phyloP scores from a whole-genome alignment of 1,284 basidiomycete species.

The Agroathelia rolfsii region DNA sequence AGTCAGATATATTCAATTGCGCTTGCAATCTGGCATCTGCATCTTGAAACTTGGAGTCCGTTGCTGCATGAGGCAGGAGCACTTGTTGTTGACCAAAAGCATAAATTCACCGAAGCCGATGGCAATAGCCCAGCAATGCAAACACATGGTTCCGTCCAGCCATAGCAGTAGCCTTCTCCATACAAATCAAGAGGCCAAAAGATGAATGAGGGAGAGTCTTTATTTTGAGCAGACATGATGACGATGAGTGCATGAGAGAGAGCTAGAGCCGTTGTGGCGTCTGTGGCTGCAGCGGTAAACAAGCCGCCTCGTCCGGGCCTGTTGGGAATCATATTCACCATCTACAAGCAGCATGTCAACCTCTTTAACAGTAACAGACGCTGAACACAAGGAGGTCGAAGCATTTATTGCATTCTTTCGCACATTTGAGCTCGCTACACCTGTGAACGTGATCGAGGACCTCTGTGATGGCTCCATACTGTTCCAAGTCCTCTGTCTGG shows the following conservation, averaged over 20 bases:
- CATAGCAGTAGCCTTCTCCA: constrained; percentile 37
- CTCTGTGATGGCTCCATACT: constrained; percentile 67
- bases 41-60: constrained; percentile 2
- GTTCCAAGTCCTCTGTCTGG: constrained; percentile 59
- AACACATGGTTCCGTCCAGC: constrained; percentile 34
- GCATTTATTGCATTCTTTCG: constrained; percentile 73
- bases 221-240: too few species aligned
- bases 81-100: not conserved
- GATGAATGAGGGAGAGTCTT: too few species aligned
- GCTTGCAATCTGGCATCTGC: not conserved
- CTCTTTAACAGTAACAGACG: constrained; percentile 33
- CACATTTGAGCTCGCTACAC: constrained; percentile 57
- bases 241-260: too few species aligned
- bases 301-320: too few species aligned
- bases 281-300: too few species aligned
- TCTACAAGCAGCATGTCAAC: too few species aligned
- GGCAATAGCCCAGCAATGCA: constrained; percentile 44
- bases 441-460: constrained; percentile 52
- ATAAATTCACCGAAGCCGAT: constrained; percentile 21
- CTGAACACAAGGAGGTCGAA: constrained; percentile 53
- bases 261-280: too few species aligned
- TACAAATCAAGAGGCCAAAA: constrained; percentile 46
- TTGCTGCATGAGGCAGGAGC: too few species aligned
- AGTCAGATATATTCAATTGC: constrained; percentile 6
- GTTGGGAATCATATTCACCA: too few species aligned